Evolutionary conservation across 441 rosid species (phyloP).

Genomic region (Gossypium laxum): DNA sequence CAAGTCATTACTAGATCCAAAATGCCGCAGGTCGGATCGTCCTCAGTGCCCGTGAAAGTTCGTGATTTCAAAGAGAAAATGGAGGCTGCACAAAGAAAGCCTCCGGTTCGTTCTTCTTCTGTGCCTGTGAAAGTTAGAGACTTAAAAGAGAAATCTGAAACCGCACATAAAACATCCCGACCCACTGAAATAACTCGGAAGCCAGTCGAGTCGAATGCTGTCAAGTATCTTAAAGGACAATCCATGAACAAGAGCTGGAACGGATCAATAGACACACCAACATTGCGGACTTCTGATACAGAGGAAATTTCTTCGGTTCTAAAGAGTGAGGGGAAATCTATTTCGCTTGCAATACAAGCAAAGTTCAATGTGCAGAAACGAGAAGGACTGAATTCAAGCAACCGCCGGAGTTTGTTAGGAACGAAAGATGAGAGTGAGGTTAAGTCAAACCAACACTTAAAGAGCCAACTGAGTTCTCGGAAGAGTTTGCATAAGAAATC

Average conservation of each 20-base stretch:
- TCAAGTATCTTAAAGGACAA: constrained; percentile 53
- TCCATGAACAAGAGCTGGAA: constrained; percentile 60
- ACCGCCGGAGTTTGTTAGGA: constrained; percentile 32
- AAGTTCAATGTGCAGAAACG: constrained; percentile 75
- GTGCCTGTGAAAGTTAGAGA: constrained; percentile 36
- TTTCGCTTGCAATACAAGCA: constrained; percentile 85
- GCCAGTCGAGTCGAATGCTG: constrained; percentile 43
- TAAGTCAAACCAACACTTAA: constrained; percentile 42
- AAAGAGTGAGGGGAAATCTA: constrained; percentile 50
- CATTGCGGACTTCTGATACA: constrained; percentile 29
- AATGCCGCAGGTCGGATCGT: constrained; percentile 40
- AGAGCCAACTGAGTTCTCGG: constrained; percentile 41
- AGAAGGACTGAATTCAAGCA: constrained; percentile 42
- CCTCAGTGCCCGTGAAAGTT: constrained; percentile 60
- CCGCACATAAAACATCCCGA: constrained; percentile 35
- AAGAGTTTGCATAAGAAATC: constrained; percentile 45
- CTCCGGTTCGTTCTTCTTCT: constrained; percentile 30
- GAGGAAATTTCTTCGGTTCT: constrained; percentile 34
- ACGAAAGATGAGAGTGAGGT: constrained; percentile 44
- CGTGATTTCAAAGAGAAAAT: constrained; percentile 57
- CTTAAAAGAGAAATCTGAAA: constrained; percentile 43
- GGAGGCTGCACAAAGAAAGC: constrained; percentile 50
- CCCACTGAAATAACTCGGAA: constrained; percentile 36
- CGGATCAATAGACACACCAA: constrained; percentile 39
- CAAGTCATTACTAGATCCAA: constrained; percentile 37